Evolutionary conservation across 73 alveolate genomes (phyloP).

Genomic region (Chromera velia): DNA sequence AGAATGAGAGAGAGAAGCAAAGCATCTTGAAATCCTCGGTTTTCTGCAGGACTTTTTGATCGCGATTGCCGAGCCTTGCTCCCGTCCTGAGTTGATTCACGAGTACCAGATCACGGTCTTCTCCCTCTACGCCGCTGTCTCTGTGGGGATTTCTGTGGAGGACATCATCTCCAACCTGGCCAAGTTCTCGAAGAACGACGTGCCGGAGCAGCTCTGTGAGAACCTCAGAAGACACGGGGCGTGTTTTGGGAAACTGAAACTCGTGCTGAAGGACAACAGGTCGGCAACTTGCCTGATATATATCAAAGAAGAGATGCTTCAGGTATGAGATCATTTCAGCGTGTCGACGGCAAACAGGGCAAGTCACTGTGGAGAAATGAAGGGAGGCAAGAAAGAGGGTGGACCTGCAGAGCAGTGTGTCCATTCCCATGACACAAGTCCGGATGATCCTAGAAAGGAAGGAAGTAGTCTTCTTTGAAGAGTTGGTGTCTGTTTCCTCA

Average conservation of each 20-base stretch:
- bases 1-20: too few species aligned
- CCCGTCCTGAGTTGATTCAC: constrained; percentile 81
- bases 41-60: constrained; percentile 83
- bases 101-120: constrained; percentile 71
- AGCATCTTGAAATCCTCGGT: too few species aligned
- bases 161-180: constrained; percentile 64
- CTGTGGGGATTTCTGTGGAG: constrained; percentile 69
- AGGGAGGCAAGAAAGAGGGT: too few species aligned
- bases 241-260: constrained; percentile 22
- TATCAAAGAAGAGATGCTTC: constrained; percentile 1
- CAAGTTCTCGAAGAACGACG: not conserved
- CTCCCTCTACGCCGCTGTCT: constrained; percentile 84
- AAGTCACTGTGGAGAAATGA: too few species aligned
- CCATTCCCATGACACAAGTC: too few species aligned
- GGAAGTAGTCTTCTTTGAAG: too few species aligned
- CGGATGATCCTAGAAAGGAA: too few species aligned
- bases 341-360: too few species aligned
- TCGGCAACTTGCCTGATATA: too few species aligned
- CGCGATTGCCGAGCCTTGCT: constrained; percentile 91
- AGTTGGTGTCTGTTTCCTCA: too few species aligned
- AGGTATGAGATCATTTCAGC: constrained; percentile 27
- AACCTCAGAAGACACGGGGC: constrained; percentile 6
- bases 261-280: constrained; percentile 13
- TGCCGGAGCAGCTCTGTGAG: constrained; percentile 1
- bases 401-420: too few species aligned